Base-by-base conservation (phyloP, 2,329 filamentous ascomycete genomes). In the Tolypocladium guangdongense region DNA sequence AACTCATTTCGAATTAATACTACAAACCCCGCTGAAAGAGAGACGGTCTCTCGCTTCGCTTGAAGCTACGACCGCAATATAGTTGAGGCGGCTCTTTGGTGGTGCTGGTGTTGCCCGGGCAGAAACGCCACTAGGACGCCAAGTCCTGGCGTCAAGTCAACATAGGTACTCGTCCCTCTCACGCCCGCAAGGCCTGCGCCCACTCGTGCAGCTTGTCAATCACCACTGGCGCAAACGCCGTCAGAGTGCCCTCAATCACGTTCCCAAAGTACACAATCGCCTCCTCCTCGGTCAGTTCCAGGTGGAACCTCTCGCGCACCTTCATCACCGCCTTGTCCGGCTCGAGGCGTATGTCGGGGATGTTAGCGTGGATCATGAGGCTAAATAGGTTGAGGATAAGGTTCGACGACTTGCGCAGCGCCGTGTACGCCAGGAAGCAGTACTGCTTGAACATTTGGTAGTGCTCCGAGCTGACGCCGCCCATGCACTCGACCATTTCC, bases 401-500 rank as follows among this genome's bases (percentile, higher is more conserved):
- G 61, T 92, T 95, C 20, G 86, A 88, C 2, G 84, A 90, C 67
- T 97, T 96, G 54, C 93, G 83, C 45, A 99, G 75, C 1, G 93
- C 91, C 1, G 88, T 89, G 71, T 95, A 99, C 0, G 93, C 90
- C 3, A 95, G 87, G 70, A 96, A 96, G 68, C 90, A 96, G 69
- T 97, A 96, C 63, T 95, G 88, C 66, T 93, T 93, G 72, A 99
- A 99, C 52, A 87, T 82, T 45, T 85, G 77, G 68, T 96, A 99
- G 57, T 95, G 86, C 24, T 88, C 82, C 4, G 87, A 90, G 36
- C 80, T 78, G 8, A 84, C 79, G 14, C 93, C 93, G 41, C 95
- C 95, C 90, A 99, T 96, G 57, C 91, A 93, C 64, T 99, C 93
- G 4, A 97, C 89, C 93, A 99, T 99, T 66, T 99, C 92, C 62